Evolutionary conservation across 805 yeast genomes (phyloP), one percentile per base, ranked within the genome.

Genomic region (Wickerhamiella cacticola): DNA sequence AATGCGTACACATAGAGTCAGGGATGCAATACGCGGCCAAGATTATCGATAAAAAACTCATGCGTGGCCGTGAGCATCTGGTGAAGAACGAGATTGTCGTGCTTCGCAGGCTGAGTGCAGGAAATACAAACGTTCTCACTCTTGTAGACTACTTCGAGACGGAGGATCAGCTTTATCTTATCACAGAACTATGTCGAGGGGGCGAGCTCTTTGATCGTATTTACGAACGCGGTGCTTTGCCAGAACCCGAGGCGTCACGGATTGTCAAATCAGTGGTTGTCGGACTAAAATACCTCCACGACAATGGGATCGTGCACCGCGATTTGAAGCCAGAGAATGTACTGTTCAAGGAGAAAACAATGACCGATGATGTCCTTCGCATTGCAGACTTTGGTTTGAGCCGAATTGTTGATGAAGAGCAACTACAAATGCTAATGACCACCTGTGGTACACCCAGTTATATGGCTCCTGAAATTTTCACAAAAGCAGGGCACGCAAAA

Each of bases 281-380:
- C 8, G 80, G 81, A 0, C 69, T 81, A 1, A 67, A 68, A 6
- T 79, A 78, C 55, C 63, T 81, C 48, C 87, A 80, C 56, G 50
- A 56, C 2, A 71, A 79, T 53, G 72, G 74, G 25, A 72, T 81
- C 33, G 80, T 79, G 5, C 88, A 81, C 57, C 70, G 88, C 41
- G 88, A 81, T 55, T 62, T 81, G 50, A 81, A 81, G 59, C 83
- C 87, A 0, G 88, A 81, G 55, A 81, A 81, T 55, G 64, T 81
- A 33, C 64, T 81, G 40, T 78, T 80, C 58, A 64, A 64, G 39
- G 59, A 65, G 7, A 53, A 64, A 41, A 65, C 69, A 34, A 64
- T 63, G 42, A 55, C 62, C 42, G 61, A 66, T 45, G 69, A 66
- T 55, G 61, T 75, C 49, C 61, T 73, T 48, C 47, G 47, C 18